Evolutionary conservation across 2,329 filamentous ascomycete species (phyloP), one percentile per base, ranked within the genome.

Genomic region (Colletotrichum godetiae): DNA sequence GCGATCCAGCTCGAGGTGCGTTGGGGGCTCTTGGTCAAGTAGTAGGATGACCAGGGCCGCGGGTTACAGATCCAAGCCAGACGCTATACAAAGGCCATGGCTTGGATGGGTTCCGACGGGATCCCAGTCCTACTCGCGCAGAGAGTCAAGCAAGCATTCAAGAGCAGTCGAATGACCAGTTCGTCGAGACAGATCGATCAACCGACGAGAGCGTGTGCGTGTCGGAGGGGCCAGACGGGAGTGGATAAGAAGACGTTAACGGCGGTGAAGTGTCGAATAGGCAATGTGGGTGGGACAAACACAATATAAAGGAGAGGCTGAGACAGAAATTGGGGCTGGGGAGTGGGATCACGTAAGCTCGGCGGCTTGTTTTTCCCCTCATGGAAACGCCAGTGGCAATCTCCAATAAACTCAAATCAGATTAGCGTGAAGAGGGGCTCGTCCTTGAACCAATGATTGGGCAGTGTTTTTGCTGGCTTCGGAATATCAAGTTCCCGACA

Each of bases 101-200:
- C 13, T 35, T 53, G 53, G 52, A 69, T 31, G 67, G 33, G 67
- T 69, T 65, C 67, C 60, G 67, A 58, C 67, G 60, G 67, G 53
- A 65, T 69, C n/a, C 67, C 37, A 57, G 53, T 65, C 67, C 67
- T 69, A 65, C 67, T 69, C 52, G 60, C 22, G 15, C 22, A 65
- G 49, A 6, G 37, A 69, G 67, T 69, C 67, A 22, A 37, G 52
- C 67, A 69, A 65, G 60, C 67, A 69, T 52, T 37, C 67, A 64
- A 29, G 67, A 52, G 60, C 60, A 65, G 67, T 52, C 27, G 53
- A 37, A 49, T 29, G 55, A n/a, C 29, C 29, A 31, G 29, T 31
- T 31, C 29, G 29, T 31, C 29, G 29, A 31, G 29, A 31, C 29
- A 31, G 29, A 31, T 31, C 29, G 29, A 31, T 31, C 29, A 31